Percentiles rank a stretch among this genome's conserved stretches.
Conservation (phyloP, 2,329 filamentous ascomycete species). For the Botrytis paeoniae region DNA sequence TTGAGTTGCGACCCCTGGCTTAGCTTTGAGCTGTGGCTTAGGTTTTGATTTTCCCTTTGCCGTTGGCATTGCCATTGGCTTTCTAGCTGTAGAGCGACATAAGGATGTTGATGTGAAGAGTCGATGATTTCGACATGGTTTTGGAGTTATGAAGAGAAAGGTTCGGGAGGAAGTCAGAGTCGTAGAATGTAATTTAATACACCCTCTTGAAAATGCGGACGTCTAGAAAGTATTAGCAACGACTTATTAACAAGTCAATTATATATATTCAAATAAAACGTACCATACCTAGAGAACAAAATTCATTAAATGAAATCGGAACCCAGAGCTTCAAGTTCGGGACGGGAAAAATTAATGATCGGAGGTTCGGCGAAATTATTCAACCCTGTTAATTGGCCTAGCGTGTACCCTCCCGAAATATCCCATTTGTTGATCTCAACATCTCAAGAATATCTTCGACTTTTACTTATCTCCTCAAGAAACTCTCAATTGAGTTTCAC, state of each 20-base stretch:
- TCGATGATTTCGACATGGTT: constrained; percentile 23
- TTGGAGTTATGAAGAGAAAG: constrained; percentile 22
- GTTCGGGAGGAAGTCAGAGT: constrained; percentile 21
- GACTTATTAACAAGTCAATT: neutral
- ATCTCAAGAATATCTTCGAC: constrained; percentile 24
- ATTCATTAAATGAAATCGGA: neutral
- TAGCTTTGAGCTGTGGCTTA: constrained; percentile 13
- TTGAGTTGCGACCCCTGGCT: neutral
- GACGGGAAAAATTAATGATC: constrained; percentile 24
- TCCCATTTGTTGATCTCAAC: constrained; percentile 23
- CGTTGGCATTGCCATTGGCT: constrained; percentile 2
- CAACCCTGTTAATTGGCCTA: constrained; percentile 9
- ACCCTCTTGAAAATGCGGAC: constrained; percentile 40
- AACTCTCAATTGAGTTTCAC: constrained; percentile 35
- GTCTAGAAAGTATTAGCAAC: constrained; percentile 32
- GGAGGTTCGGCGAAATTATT: constrained; percentile 27
- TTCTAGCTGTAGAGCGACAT: constrained; percentile 27
- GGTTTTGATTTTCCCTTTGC: constrained; percentile 16
- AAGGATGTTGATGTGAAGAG: constrained; percentile 28
- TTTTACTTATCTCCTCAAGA: constrained; percentile 21
- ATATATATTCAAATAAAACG: neutral
- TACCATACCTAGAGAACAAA: constrained; percentile 23
- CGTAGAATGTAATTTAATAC: constrained; percentile 29
- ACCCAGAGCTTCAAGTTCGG: neutral
- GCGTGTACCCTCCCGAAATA: constrained; percentile 24